Evolutionary conservation across 345 rosid genomes (phyloP).

Genomic region (Gossypium rotundifolium): DNA sequence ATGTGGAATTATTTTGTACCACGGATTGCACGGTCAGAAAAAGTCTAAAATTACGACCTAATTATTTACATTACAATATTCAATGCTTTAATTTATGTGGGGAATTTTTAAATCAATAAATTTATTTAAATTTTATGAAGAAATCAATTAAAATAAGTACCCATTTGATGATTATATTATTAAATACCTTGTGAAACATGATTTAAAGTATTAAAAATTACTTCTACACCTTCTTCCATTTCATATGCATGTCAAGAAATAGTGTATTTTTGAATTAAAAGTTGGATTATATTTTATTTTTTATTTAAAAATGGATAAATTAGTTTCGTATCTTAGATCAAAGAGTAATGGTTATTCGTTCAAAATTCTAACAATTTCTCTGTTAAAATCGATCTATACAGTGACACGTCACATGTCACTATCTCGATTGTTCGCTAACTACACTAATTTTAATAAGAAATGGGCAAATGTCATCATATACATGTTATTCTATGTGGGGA

Average conservation of each 20-base stretch:
- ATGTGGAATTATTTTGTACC: background rate
- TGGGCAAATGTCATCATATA: no score
- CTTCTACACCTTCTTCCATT: background rate
- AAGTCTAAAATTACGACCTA: background rate
- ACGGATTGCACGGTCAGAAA: background rate
- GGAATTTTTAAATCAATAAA: background rate
- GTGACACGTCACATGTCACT: no score
- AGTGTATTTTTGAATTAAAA: no score
- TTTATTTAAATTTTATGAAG: background rate
- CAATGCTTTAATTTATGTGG: background rate
- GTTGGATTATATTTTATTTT: no score
- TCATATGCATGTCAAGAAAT: background rate
- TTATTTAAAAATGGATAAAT: no score
- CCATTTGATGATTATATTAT: background rate
- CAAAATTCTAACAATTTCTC: accelerated
- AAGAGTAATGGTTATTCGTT: no score
- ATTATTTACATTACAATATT: background rate
- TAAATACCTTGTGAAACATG: background rate
- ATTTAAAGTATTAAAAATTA: background rate
- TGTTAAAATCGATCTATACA: no score
- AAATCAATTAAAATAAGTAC: background rate
- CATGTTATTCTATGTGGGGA: no score
- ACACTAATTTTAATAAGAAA: no score
- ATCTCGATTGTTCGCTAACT: accelerated
- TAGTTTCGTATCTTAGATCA: accelerated